phyloP scores from a whole-genome alignment of 257 asterid genomes.

The Leonotis leonurus region DNA sequence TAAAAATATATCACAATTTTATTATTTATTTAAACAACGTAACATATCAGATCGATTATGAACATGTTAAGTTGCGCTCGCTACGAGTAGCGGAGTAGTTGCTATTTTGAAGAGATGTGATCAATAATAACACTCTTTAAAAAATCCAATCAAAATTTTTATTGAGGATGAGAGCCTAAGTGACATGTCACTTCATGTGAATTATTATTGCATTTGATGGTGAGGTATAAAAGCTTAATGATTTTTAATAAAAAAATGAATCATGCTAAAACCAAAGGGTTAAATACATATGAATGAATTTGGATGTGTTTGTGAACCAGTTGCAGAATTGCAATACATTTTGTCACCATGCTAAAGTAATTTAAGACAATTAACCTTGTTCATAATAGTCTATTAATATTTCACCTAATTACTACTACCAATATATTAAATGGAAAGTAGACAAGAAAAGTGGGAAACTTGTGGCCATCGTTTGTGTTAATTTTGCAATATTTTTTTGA shows the following conservation, averaged over 20 bases:
- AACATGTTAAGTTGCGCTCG: no score
- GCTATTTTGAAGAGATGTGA: no score
- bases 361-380: conserved; percentile 5
- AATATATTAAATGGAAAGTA: background rate
- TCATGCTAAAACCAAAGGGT: background rate
- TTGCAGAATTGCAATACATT: conserved; percentile 17
- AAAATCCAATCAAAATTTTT: conserved; percentile 1
- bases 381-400: no score
- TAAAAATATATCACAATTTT: no score
- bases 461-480: conserved; percentile 19
- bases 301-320: conserved; percentile 27
- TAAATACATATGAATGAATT: conserved; percentile 17
- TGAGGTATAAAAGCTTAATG: background rate
- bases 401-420: no score
- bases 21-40: background rate
- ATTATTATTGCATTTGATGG: conserved; percentile 16
- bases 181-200: conserved; percentile 5
- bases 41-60: no score
- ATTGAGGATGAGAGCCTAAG: conserved; percentile 25
- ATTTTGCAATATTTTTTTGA: conserved; percentile 18
- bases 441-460: background rate
- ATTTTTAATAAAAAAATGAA: background rate
- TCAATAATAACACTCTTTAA: background rate
- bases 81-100: no score
- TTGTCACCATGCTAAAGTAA: conserved; percentile 7